Percentiles rank a stretch among this genome's conserved stretches.
These are phyloP conservation scores for Pyrus bretschneideri DNA, from an alignment of 306 rosid genomes.

Conservation along the genomic window DNA sequence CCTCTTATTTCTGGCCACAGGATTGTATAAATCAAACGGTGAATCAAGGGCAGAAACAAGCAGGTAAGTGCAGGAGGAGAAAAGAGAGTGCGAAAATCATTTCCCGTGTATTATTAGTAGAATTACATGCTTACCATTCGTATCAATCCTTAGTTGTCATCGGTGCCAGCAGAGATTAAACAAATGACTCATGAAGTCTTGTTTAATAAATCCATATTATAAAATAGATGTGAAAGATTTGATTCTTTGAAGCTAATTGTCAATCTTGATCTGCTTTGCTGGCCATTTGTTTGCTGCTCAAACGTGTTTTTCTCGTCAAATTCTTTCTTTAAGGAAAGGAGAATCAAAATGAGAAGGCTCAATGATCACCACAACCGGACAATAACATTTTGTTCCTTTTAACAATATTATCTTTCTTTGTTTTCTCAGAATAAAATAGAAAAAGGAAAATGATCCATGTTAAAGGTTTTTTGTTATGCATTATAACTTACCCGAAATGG, in stretches of 20 bases:
- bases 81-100: not conserved
- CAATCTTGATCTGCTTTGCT: constrained; percentile 34
- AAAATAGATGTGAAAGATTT: constrained; percentile 34
- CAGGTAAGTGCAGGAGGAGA: not conserved
- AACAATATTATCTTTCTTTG: not conserved
- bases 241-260: constrained; percentile 34
- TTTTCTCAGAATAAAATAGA: not conserved
- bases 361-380: not conserved
- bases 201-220: not conserved
- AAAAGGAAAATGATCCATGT: not conserved
- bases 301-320: not conserved
- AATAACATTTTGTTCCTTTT: not conserved
- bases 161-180: constrained; percentile 1
- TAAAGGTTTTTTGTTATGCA: not conserved
- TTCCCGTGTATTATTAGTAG: not conserved
- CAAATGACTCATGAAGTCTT: not conserved
- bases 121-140: not conserved
- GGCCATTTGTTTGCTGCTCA: constrained; percentile 12
- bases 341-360: not conserved
- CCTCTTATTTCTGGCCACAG: not conserved
- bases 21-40: not conserved
- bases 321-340: not conserved
- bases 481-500: not conserved
- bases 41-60: not conserved
- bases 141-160: constrained; percentile 13